phyloP scores from a whole-genome alignment of 306 rosid species.

The Elaeagnus macrophylla region DNA sequence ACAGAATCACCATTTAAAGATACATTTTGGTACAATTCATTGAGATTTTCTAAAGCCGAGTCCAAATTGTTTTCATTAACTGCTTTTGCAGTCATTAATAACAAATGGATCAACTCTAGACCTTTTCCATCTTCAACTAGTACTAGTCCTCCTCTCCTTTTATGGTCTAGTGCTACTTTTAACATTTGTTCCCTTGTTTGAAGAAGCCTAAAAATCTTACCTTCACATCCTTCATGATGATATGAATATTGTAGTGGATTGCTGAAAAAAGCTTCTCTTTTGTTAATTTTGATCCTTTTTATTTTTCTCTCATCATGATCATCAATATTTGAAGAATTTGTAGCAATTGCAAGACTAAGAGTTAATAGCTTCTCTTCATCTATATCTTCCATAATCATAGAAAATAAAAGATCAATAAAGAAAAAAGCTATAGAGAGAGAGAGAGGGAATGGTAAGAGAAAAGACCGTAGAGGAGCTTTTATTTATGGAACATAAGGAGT shows the following conservation, averaged over 20 bases:
- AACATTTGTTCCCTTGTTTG: constrained; percentile 66
- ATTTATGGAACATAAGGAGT: not conserved
- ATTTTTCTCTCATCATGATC: constrained; percentile 33
- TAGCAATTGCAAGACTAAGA: constrained; percentile 60
- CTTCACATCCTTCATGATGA: constrained; percentile 46
- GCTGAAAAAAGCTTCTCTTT: not conserved
- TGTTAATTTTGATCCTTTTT: constrained; percentile 33
- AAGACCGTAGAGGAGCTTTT: no score
- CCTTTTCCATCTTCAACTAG: constrained; percentile 30
- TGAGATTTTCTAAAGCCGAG: constrained; percentile 42
- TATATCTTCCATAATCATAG: constrained; percentile 51
- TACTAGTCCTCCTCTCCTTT: constrained; percentile 8
- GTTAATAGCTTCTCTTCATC: constrained; percentile 58
- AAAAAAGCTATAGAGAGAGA: not conserved
- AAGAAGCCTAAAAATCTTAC: constrained; percentile 55
- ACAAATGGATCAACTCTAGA: constrained; percentile 48
- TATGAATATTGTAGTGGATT: not conserved
- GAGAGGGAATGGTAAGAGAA: constrained; percentile 1
- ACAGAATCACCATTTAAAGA: constrained; percentile 56
- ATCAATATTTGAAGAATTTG: constrained; percentile 7
- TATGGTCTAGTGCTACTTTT: constrained; percentile 32
- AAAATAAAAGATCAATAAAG: no score
- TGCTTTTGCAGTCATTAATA: constrained; percentile 46
- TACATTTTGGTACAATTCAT: constrained; percentile 34
- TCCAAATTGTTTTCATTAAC: constrained; percentile 32